phyloP scores from a whole-genome alignment of 495 filamentous ascomycete species.

The Cladorrhinum samala region DNA sequence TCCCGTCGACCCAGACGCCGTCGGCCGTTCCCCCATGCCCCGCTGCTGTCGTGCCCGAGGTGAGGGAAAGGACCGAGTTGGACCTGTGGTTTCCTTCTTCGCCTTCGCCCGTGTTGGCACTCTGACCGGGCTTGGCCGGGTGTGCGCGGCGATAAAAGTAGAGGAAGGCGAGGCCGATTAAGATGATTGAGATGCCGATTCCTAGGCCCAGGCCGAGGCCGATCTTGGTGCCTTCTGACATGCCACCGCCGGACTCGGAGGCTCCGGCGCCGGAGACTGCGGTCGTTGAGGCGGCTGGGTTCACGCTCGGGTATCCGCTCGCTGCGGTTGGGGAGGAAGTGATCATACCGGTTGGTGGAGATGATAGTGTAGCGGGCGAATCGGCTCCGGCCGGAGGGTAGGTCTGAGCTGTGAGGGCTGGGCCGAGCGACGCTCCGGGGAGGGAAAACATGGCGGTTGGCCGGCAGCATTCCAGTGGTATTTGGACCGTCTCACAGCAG shows the following conservation, averaged over 20 bases:
- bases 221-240: neutral
- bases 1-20: neutral
- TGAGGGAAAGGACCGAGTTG: neutral
- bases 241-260: neutral
- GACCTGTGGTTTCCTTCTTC: neutral
- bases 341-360: neutral
- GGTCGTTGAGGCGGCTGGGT: neutral
- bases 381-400: neutral
- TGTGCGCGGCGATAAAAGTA: neutral
- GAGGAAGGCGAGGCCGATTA: neutral
- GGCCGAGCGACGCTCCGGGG: constrained; percentile 5
- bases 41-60: neutral
- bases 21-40: neutral
- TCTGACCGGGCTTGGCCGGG: neutral
- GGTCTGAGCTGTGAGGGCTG: constrained; percentile 8
- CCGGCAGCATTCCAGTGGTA: constrained; percentile 6
- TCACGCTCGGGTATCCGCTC: neutral
- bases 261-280: neutral
- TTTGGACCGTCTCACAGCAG: constrained; percentile 10
- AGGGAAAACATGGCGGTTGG: constrained; percentile 9
- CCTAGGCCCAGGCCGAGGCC: constrained; percentile 3
- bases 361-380: neutral
- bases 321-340: neutral
- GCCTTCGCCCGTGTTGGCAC: neutral
- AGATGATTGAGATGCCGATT: neutral